Evolutionary conservation across 257 asterid genomes (phyloP), one percentile per base, ranked within the genome.

Genomic region (Solanum stenotomum): DNA sequence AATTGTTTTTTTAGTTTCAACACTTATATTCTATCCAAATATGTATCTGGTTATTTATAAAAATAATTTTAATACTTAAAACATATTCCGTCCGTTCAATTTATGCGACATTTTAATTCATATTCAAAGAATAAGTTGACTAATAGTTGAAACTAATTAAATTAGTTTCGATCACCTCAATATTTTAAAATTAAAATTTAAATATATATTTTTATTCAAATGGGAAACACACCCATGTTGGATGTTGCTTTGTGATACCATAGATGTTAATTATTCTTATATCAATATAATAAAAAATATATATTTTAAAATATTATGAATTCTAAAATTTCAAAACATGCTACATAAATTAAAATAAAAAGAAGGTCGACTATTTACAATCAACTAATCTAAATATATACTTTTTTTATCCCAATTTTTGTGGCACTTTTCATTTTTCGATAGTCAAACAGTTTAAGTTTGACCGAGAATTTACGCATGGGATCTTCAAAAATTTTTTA

Each of bases 401-500:
- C 8, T 15, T 5, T 0, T 1, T 49, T 49, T 16, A 2, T 52
- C 0, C 0, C 10, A 16, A 52, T 52, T 56, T 52, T 0, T 3
- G 63, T 18, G 10, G 0, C 1, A 56, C 4, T 18, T 52, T 56
- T 18, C 0, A 0, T 18, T 56, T 56, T 52, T 56, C 0, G 10
- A 56, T 7, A 18, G 1, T 52, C 63, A 52, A 52, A 52, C 0
- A 2, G 0, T 18, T 52, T 52, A 18, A 52, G 4, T 52, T 52
- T 52, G 4, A 52, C 8, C 1, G 10, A 18, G 0, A 56, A 56
- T 56, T 56, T 18, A 1, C 2, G 4, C 4, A 6, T 0, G 10
- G 0, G 18, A 56, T 18, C 2, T 56, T 56, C 2, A 56, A 35
- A 7, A 3, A 16, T 5, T 49, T 15, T 5, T 52, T 2, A 16